Percentiles rank a stretch among this genome's conserved stretches.
These are phyloP conservation scores for Ogataea ganodermae DNA, from an alignment of 805 yeast species.

Conservation along the genomic window DNA sequence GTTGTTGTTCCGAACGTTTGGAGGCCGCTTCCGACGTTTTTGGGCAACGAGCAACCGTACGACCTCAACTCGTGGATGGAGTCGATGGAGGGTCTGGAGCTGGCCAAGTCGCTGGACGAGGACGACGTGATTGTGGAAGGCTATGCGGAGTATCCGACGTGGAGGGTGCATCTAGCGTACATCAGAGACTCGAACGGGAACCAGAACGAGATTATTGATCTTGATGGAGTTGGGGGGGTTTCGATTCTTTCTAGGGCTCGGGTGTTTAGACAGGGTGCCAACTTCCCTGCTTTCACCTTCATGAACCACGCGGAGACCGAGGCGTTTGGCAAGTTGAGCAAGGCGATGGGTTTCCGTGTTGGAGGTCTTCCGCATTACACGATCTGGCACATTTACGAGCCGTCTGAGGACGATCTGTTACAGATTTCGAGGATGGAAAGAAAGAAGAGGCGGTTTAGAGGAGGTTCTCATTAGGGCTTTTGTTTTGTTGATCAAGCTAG, in stretches of 20 bases:
- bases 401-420: constrained; percentile 78
- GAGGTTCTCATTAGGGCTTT: constrained; percentile 3
- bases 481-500: not conserved
- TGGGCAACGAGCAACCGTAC: constrained; percentile 90
- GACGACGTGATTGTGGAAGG: constrained; percentile 90
- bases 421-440: constrained; percentile 72
- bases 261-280: constrained; percentile 75
- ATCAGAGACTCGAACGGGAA: constrained; percentile 62
- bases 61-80: constrained; percentile 98
- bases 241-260: constrained; percentile 75
- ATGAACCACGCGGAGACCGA: constrained; percentile 87
- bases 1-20: constrained; percentile 88
- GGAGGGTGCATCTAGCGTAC: constrained; percentile 81
- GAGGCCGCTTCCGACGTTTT: constrained; percentile 93
- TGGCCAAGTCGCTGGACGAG: constrained; percentile 66
- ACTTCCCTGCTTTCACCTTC: constrained; percentile 83
- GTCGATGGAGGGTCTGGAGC: constrained; percentile 68
- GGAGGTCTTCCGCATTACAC: constrained; percentile 91
- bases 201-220: constrained; percentile 61
- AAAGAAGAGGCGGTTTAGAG: constrained; percentile 47
- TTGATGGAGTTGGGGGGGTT: constrained; percentile 89
- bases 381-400: constrained; percentile 88
- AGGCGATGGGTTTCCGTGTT: constrained; percentile 73
- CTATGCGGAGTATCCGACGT: constrained; percentile 82
- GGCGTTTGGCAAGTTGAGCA: constrained; percentile 83